These are phyloP conservation scores for Chloranthus sessilifolius DNA, from an alignment of 164 flowering plant species.

Conservation along the genomic window DNA sequence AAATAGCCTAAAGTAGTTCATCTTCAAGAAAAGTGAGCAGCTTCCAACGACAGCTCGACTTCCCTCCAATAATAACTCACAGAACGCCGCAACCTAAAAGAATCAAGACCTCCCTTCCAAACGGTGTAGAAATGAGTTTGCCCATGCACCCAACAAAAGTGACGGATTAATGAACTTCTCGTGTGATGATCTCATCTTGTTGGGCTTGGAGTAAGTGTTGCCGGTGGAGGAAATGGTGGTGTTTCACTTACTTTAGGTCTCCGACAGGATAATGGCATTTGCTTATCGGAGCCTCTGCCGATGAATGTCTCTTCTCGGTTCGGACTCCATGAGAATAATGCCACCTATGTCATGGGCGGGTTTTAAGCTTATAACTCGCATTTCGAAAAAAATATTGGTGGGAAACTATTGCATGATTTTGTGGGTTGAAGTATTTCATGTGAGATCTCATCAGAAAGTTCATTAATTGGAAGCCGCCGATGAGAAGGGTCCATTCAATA, in stretches of 20 bases:
- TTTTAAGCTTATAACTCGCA: conserved; percentile 40
- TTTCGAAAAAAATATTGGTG: conserved; percentile 42
- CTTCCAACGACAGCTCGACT: conserved; percentile 19
- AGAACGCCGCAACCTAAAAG: conserved; percentile 21
- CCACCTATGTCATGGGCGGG: conserved; percentile 34
- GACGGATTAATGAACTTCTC: conserved; percentile 29
- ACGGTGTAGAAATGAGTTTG: conserved; percentile 37
- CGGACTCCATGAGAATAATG: conserved; percentile 33
- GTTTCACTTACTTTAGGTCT: conserved; percentile 77
- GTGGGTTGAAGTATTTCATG: conserved; percentile 35
- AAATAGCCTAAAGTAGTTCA: no score
- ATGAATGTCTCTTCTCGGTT: conserved; percentile 42
- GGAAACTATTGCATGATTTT: conserved; percentile 56
- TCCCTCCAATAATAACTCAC: conserved; percentile 26
- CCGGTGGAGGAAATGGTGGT: conserved; percentile 33
- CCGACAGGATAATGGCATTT: conserved; percentile 49
- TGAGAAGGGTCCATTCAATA: no score
- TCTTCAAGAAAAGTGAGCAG: conserved; percentile 23
- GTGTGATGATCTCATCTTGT: conserved; percentile 24
- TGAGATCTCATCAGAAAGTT: no score
- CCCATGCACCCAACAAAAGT: conserved; percentile 12
- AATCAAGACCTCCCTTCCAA: conserved; percentile 30
- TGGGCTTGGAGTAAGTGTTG: conserved; percentile 26
- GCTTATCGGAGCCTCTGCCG: conserved; percentile 42
- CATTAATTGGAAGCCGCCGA: no score